Evolutionary conservation across 306 rosid genomes (phyloP).

Genomic region (Lathyrus tuberosus): DNA sequence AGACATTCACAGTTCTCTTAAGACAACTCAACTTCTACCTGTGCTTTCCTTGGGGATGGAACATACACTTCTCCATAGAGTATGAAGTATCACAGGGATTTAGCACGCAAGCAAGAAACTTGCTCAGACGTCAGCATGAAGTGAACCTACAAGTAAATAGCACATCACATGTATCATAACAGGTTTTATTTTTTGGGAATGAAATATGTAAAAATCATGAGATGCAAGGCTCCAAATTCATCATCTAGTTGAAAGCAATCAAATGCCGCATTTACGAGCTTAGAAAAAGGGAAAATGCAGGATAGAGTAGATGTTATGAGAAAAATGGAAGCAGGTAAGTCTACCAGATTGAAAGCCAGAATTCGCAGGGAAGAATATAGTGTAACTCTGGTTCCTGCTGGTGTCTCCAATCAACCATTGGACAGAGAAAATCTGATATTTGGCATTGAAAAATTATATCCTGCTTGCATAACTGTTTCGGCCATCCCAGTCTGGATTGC

Average conservation of each 20-base stretch:
- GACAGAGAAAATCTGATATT: constrained; percentile 5
- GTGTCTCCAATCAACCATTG: constrained; percentile 14
- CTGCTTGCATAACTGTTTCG: background rate
- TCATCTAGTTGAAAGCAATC: constrained; percentile 16
- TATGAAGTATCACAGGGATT: constrained; percentile 8
- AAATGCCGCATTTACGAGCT: constrained; percentile 13
- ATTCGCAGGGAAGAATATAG: constrained; percentile 23
- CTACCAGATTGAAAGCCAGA: constrained; percentile 33
- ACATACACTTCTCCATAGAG: constrained; percentile 34
- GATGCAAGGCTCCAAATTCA: constrained; percentile 11
- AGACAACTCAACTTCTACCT: constrained; percentile 13
- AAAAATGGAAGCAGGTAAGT: constrained; percentile 30
- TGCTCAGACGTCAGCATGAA: constrained; percentile 14
- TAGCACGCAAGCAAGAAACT: constrained; percentile 22
- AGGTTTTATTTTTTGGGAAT: constrained; percentile 12
- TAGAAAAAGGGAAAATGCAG: constrained; percentile 21
- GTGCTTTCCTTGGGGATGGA: constrained; percentile 21
- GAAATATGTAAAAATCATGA: constrained; percentile 26
- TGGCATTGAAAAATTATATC: constrained; percentile 8
- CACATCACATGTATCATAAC: constrained; percentile 16
- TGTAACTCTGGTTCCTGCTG: background rate
- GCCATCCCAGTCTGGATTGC: constrained; percentile 6
- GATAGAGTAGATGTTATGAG: constrained; percentile 19
- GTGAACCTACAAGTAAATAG: constrained; percentile 29
- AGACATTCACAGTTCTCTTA: constrained; percentile 2